Conservation (phyloP, 495 filamentous ascomycete species). For the Cercophora scortea region DNA sequence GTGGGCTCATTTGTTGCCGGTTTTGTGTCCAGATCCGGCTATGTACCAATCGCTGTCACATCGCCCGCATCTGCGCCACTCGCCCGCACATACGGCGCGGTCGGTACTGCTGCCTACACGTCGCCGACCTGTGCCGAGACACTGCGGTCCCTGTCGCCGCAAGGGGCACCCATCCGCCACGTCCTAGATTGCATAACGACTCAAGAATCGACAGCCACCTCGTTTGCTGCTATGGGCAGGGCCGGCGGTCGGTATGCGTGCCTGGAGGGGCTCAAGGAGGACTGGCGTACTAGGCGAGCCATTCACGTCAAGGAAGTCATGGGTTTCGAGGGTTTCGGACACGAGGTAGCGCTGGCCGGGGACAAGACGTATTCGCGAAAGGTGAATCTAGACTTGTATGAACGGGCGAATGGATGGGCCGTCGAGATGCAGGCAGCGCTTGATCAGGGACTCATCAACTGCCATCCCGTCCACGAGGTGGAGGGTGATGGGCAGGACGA, state of each 20-base stretch:
- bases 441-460: neutral
- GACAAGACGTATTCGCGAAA: neutral
- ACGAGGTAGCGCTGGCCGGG: neutral
- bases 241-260: constrained; percentile 4
- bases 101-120: neutral
- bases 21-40: neutral
- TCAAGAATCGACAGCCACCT: neutral
- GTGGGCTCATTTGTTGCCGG: no score
- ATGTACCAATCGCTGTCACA: neutral
- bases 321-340: neutral
- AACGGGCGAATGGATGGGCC: neutral
- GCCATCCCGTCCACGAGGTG: neutral
- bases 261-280: neutral
- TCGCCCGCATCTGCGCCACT: constrained; percentile 5
- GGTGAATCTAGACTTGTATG: neutral
- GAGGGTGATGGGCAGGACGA: neutral
- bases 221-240: constrained; percentile 4
- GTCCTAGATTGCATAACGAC: constrained; percentile 6
- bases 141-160: no score
- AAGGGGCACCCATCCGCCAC: neutral
- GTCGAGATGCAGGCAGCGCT: neutral
- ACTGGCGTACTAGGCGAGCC: neutral
- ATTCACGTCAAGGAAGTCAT: constrained; percentile 4
- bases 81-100: neutral
- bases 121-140: no score